Conservation (phyloP, 257 asterid genomes). For the Salvia miltiorrhiza region DNA sequence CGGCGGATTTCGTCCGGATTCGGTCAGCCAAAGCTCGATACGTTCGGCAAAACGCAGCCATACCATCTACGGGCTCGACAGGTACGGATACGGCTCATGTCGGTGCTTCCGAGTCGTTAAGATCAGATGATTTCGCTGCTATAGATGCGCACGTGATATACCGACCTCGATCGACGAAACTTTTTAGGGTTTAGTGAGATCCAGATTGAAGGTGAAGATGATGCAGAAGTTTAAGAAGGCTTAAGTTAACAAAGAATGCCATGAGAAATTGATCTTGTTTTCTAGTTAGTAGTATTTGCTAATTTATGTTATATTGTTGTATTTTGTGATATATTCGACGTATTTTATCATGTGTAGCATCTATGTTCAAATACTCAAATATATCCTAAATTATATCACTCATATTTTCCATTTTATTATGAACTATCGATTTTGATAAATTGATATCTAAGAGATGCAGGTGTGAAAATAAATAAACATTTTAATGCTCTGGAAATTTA, state of each 20-base stretch:
- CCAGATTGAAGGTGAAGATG: slow-evolving; percentile 7
- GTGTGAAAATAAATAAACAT: too few relatives aligned
- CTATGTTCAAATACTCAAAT: too few relatives aligned
- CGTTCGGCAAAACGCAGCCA: background rate
- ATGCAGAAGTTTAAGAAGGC: background rate
- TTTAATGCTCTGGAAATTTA: too few relatives aligned
- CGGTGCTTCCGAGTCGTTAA: background rate
- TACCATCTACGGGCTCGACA: background rate
- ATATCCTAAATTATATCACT: too few relatives aligned
- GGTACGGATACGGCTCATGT: background rate
- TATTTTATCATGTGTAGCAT: background rate
- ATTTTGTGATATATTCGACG: background rate
- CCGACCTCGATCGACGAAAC: background rate
- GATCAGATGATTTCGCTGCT: background rate
- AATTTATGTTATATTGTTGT: background rate
- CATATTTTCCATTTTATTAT: too few relatives aligned
- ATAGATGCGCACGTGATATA: background rate
- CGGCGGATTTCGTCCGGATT: background rate
- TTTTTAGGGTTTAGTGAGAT: background rate
- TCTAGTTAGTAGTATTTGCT: background rate
- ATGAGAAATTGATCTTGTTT: background rate
- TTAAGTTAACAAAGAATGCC: slow-evolving; percentile 2
- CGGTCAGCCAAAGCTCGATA: background rate
- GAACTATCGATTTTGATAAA: too few relatives aligned
- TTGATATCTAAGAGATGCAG: too few relatives aligned